phyloP scores from a whole-genome alignment of 805 yeast species.

The Yarrowia sp. region DNA sequence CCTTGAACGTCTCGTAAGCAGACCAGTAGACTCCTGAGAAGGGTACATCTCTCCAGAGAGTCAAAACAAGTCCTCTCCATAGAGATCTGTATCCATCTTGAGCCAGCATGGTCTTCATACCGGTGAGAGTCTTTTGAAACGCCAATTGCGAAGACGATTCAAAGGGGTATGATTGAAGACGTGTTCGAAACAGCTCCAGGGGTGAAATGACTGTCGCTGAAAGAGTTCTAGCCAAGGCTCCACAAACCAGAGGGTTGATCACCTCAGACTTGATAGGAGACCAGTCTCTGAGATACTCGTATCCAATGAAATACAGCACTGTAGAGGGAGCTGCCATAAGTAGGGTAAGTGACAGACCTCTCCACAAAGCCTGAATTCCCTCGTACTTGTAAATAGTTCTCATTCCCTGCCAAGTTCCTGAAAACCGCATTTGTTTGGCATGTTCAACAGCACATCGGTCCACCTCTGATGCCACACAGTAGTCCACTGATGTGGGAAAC shows the following conservation, averaged over 20 bases:
- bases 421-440: conserved; percentile 44
- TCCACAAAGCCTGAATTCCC: conserved; percentile 77
- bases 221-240: conserved; percentile 74
- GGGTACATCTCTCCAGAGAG: conserved; percentile 97
- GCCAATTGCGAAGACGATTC: conserved; percentile 37
- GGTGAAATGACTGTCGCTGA: conserved; percentile 89
- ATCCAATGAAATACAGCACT: conserved; percentile 90
- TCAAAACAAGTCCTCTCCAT: conserved; percentile 81
- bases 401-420: conserved; percentile 76
- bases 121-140: conserved; percentile 44
- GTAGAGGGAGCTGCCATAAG: conserved; percentile 89
- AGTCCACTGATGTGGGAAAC: conserved; percentile 41
- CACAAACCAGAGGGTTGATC: conserved; percentile 78
- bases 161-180: conserved; percentile 62
- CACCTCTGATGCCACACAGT: conserved; percentile 41
- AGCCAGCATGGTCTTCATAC: conserved; percentile 52
- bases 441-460: conserved; percentile 42
- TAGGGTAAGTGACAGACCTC: conserved; percentile 81
- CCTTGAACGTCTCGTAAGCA: conserved; percentile 61
- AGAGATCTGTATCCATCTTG: conserved; percentile 60
- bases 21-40: conserved; percentile 96
- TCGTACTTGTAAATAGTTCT: conserved; percentile 63
- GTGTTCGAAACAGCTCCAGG: conserved; percentile 77
- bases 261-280: conserved; percentile 52
- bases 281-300: conserved; percentile 78